Evolutionary conservation across 2,329 filamentous ascomycete species (phyloP).

Genomic region (Elsinoe ampelina): DNA sequence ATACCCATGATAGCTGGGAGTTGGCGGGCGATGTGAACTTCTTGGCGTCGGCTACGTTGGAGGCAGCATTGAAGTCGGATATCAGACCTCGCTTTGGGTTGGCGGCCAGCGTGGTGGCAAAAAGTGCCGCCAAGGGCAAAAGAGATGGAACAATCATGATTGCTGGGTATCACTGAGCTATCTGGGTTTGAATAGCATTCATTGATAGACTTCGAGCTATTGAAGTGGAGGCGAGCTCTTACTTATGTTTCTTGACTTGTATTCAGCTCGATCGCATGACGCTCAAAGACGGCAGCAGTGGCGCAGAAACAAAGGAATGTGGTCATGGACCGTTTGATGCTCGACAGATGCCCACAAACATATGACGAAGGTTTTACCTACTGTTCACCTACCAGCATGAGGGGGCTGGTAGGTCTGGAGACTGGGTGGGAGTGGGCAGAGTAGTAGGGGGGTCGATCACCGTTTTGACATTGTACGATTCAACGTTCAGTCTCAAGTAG

Average conservation of each 20-base stretch:
- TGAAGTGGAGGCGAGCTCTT: background rate
- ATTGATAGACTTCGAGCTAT: background rate
- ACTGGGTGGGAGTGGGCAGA: background rate
- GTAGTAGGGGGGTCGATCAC: background rate
- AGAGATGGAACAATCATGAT: background rate
- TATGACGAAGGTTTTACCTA: background rate
- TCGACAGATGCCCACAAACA: background rate
- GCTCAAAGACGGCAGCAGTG: background rate
- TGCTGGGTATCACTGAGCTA: too few species aligned
- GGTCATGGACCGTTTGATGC: background rate
- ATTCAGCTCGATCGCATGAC: background rate
- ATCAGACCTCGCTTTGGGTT: constrained; percentile 5
- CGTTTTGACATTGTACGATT: background rate
- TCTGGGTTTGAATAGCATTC: too few species aligned
- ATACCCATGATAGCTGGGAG: too few species aligned
- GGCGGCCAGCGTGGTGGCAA: background rate
- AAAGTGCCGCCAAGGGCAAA: background rate
- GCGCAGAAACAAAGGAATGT: background rate
- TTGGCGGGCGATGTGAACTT: background rate
- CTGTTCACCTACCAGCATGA: background rate
- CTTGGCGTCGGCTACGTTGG: background rate
- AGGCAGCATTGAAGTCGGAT: background rate
- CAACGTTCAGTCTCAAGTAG: background rate
- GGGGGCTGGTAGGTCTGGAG: background rate
- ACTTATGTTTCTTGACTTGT: background rate